Base-by-base conservation (phyloP, 352 stramenopile species). In the Phytophthora syringae region DNA sequence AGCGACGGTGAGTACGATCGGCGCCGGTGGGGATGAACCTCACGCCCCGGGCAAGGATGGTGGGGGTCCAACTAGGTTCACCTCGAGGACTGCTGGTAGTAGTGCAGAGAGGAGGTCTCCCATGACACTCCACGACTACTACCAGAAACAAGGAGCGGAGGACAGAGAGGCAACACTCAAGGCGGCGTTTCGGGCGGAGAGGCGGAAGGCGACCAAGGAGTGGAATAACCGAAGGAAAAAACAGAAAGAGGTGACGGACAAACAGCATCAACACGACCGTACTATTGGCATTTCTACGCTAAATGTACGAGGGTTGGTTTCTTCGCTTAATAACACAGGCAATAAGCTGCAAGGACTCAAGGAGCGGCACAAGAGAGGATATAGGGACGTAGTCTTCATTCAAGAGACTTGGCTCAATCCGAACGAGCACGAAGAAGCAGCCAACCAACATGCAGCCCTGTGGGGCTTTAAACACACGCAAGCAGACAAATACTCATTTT, bases 361-460 rank as follows among this genome's bases (percentile, higher is more conserved):
- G 15, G 56, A 64, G 13, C 36, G 21, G 25, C 44, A 56, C 11
- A 3, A 37, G 7, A 32, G 56, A 52, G 56, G 56, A 3, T 15
- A 48, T 3, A 2, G 36, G 16, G 56, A 52, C 11, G 12, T 57
- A 0, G 10, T 57, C 3, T 64, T 57, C 13, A 24, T 64, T 16
- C 47, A 64, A 10, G 56, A 64, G 16, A 64, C 36, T 21, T 47
- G 57, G 13, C 25, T 64, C 0, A 15, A 64, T 1, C n/a, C 39
- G 22, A 13, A 13, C 1, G 45, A 64, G 37, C 47, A 64, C 9
- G 11, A 4, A 25, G 10, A 6, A 5, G 56, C 24, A 24, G 12
- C 15, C 24, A 18, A 5, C 1, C 16, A 52, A 18, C 36, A 3
- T n/a, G n/a, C n/a, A n/a, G n/a, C n/a, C n/a, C n/a, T n/a, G n/a